Percentiles rank a stretch among this genome's conserved stretches.
Evolutionary conservation across 2,329 filamentous ascomycete species (phyloP).

Genomic region (Anisogramma anomala): DNA sequence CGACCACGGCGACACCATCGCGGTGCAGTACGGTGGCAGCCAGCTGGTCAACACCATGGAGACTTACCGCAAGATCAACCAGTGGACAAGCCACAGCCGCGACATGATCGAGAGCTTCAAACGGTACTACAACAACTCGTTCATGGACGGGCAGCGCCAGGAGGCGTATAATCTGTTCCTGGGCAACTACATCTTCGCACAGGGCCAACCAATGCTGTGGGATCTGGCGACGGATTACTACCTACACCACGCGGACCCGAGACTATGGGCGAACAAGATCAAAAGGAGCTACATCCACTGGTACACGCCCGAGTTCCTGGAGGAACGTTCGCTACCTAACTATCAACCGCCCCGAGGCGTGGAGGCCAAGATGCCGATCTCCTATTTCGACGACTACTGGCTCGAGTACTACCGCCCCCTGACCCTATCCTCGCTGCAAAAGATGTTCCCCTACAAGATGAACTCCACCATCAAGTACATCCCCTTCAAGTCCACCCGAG

Average conservation of each 20-base stretch:
- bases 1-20: slow-evolving; percentile 94
- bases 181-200: slow-evolving; percentile 82
- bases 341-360: slow-evolving; percentile 25
- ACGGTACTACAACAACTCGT: slow-evolving; percentile 94
- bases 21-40: slow-evolving; percentile 92
- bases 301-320: slow-evolving; percentile 66
- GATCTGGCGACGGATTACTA: slow-evolving; percentile 93
- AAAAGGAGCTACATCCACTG: slow-evolving; percentile 73
- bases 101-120: slow-evolving; percentile 99
- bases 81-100: slow-evolving; percentile 93
- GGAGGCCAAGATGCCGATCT: slow-evolving; percentile 32
- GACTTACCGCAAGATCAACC: slow-evolving; percentile 96
- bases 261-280: slow-evolving; percentile 52
- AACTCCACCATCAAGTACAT: slow-evolving; percentile 80
- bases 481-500: slow-evolving; percentile 58
- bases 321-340: slow-evolving; percentile 48
- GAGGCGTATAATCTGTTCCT: slow-evolving; percentile 97
- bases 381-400: slow-evolving; percentile 87
- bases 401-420: slow-evolving; percentile 89
- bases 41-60: slow-evolving; percentile 99
- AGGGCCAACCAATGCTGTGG: slow-evolving; percentile 92
- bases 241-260: slow-evolving; percentile 79
- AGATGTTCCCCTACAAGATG: slow-evolving; percentile 87
- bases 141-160: slow-evolving; percentile 92
- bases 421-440: slow-evolving; percentile 77